Evolutionary conservation across 225 moss, liverwort and hornwort species (phyloP).

Genomic region (Bryum argenteum): DNA sequence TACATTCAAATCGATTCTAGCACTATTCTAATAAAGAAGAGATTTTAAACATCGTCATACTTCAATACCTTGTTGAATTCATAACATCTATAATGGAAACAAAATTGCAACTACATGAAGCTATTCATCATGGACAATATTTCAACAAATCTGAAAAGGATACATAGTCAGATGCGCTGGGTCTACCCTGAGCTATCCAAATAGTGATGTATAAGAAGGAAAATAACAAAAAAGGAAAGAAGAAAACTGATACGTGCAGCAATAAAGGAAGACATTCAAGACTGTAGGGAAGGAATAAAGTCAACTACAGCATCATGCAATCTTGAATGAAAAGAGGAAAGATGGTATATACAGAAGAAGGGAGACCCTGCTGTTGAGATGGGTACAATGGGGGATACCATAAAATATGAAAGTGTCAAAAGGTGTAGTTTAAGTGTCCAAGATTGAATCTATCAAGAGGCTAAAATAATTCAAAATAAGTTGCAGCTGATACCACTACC

Average conservation of each 20-base stretch:
- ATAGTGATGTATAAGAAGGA: too few relatives aligned
- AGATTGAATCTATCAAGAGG: slow-evolving; percentile 49
- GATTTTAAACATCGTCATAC: too few relatives aligned
- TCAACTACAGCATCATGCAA: background rate
- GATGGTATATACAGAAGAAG: background rate
- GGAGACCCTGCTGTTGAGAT: slow-evolving; percentile 18
- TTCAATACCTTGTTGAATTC: too few relatives aligned
- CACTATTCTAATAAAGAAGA: too few relatives aligned
- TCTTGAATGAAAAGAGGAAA: background rate
- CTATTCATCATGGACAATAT: too few relatives aligned
- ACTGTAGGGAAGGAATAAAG: background rate
- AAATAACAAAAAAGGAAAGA: too few relatives aligned
- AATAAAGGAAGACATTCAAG: background rate
- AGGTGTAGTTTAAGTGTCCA: slow-evolving; percentile 25
- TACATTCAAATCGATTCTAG: too few relatives aligned
- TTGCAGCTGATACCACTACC: slow-evolving; percentile 37
- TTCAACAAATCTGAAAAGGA: too few relatives aligned
- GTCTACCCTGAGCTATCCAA: too few relatives aligned
- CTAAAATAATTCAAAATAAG: slow-evolving; percentile 39
- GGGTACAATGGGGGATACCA: slow-evolving; percentile 33
- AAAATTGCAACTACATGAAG: too few relatives aligned
- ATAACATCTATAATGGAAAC: too few relatives aligned
- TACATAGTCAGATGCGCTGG: too few relatives aligned
- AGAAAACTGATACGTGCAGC: background rate
- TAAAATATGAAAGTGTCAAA: slow-evolving; percentile 48